phyloP scores from a whole-genome alignment of 1,284 basidiomycete species.

The Leccinum holopus region DNA sequence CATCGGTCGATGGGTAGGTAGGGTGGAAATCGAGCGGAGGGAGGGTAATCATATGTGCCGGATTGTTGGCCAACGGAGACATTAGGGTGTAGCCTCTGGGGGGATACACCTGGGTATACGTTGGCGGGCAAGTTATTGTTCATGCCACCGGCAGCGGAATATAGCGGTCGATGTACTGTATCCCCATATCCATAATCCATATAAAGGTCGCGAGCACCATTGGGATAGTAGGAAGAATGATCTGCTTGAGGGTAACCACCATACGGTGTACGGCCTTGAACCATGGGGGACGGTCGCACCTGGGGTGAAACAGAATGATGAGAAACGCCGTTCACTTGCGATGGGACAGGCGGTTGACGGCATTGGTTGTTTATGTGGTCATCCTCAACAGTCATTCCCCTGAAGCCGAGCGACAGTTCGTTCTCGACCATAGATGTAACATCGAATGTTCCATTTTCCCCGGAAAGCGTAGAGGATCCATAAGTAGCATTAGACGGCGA shows the following conservation, averaged over 20 bases:
- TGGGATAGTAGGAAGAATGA: slow-evolving; percentile 55
- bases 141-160: slow-evolving; percentile 45
- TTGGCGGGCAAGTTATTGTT: slow-evolving; percentile 43
- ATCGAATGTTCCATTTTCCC: slow-evolving; percentile 44
- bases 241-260: slow-evolving; percentile 53
- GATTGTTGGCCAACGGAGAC: slow-evolving; percentile 49
- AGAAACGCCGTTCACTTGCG: slow-evolving; percentile 25
- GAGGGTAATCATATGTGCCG: slow-evolving; percentile 57
- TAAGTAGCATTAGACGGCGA: slow-evolving; percentile 46
- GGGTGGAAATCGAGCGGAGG: slow-evolving; percentile 45
- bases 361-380: slow-evolving; percentile 43
- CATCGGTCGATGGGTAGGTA: slow-evolving; percentile 52
- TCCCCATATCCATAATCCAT: slow-evolving; percentile 52
- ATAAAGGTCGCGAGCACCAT: slow-evolving; percentile 47
- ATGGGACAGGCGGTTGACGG: slow-evolving; percentile 26
- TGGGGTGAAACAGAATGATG: slow-evolving; percentile 32
- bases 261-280: slow-evolving; percentile 49
- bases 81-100: slow-evolving; percentile 47
- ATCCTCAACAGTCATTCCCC: slow-evolving; percentile 69
- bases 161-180: slow-evolving; percentile 51
- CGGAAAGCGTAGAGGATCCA: slow-evolving; percentile 36
- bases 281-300: slow-evolving; percentile 41
- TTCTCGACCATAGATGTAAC: slow-evolving; percentile 47
- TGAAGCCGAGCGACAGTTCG: slow-evolving; percentile 56
- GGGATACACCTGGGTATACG: slow-evolving; percentile 48